These are phyloP conservation scores for Ustilago tritici DNA, from an alignment of 1,284 basidiomycete species.

Conservation along the genomic window DNA sequence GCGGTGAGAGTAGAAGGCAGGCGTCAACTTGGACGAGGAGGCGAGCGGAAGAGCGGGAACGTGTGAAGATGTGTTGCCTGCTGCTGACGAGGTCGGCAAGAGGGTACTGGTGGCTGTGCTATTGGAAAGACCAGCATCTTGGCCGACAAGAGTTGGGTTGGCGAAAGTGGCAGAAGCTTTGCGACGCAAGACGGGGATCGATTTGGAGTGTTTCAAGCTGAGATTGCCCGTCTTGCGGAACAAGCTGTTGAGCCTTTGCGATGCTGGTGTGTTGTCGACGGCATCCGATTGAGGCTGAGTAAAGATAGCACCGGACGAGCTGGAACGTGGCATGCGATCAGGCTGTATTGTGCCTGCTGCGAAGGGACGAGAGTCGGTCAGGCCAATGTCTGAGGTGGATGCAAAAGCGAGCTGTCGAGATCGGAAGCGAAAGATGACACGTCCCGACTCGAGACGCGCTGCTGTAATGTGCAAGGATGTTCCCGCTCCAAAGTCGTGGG, in stretches of 20 bases:
- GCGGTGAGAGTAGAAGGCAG: slow-evolving; percentile 10
- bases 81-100: neutral
- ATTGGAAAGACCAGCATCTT: slow-evolving; percentile 4
- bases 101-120: neutral
- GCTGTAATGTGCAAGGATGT: slow-evolving; percentile 59
- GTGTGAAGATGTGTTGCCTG: neutral
- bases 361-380: neutral
- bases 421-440: slow-evolving; percentile 55
- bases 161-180: slow-evolving; percentile 33
- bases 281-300: slow-evolving; percentile 15
- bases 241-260: slow-evolving; percentile 20
- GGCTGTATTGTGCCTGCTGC: slow-evolving; percentile 5
- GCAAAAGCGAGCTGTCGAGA: slow-evolving; percentile 15
- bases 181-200: slow-evolving; percentile 52
- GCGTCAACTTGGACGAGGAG: slow-evolving; percentile 10
- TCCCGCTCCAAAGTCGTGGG: slow-evolving; percentile 52
- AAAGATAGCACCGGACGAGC: slow-evolving; percentile 43
- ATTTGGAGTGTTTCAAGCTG: slow-evolving; percentile 51
- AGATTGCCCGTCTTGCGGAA: slow-evolving; percentile 48
- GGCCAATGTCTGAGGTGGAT: neutral
- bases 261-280: neutral
- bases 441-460: slow-evolving; percentile 42
- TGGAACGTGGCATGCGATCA: slow-evolving; percentile 44
- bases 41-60: slow-evolving; percentile 16
- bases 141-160: slow-evolving; percentile 1